Percentiles rank a stretch among this genome's conserved stretches.
Conservation (phyloP, 148 eudicot species). For the Bassia scoparia region DNA sequence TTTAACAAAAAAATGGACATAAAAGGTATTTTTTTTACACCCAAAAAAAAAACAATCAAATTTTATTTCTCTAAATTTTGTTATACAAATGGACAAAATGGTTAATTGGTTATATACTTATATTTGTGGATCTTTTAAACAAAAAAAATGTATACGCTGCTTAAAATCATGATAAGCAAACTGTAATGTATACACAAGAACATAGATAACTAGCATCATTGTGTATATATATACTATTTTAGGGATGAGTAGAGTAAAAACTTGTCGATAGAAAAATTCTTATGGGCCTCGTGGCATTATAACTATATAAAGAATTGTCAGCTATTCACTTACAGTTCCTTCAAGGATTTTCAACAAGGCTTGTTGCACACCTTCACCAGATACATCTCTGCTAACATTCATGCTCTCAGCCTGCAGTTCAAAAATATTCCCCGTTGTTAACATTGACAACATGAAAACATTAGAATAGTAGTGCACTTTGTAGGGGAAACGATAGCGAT, state of each 20-base stretch:
- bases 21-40: too few species aligned
- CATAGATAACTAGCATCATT: too few species aligned
- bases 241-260: neutral
- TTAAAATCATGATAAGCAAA: too few species aligned
- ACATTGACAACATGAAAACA: neutral
- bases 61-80: too few species aligned
- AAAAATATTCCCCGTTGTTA: neutral
- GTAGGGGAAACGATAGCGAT: neutral
- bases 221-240: too few species aligned
- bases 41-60: too few species aligned
- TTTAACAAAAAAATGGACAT: too few species aligned
- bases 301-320: constrained; percentile 8
- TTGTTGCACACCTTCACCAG: constrained; percentile 97
- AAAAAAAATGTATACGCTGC: too few species aligned
- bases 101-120: too few species aligned
- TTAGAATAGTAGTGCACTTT: neutral
- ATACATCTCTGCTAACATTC: constrained; percentile 85
- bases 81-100: too few species aligned
- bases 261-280: neutral
- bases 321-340: constrained; percentile 74
- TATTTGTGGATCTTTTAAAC: too few species aligned
- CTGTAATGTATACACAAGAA: too few species aligned
- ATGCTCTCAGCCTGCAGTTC: constrained; percentile 67
- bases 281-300: neutral
- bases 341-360: constrained; percentile 91